Base-by-base conservation (phyloP, 78 protist species). In the Isochrysis galbana region DNA sequence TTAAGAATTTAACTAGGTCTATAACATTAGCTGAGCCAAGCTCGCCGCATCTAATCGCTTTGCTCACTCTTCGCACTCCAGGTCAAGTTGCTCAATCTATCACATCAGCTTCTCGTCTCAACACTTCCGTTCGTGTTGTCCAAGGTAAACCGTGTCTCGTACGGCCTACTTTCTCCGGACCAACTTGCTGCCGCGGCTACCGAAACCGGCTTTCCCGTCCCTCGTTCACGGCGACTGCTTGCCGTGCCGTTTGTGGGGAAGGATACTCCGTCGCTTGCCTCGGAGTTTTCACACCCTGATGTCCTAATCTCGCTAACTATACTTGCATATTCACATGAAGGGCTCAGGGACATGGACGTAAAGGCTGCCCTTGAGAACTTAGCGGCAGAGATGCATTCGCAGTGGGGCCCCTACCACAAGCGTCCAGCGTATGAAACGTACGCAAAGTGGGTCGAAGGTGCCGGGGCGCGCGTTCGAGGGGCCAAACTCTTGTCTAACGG, bases 221-320 rank as follows among this genome's bases (percentile, higher is more conserved):
- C 95, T n/a, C 29, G 25, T 26, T 5, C 61, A 41, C 91, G 96
- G 5, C 46, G 17, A 69, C 90, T 93, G 72, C 93, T 82, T 23
- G 95, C 95, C 38, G 94, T 95, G 34, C 96, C 96, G 21, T 95
- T 93, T 44, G 94, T 95, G 51, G 96, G 94, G 83, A 93, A 93
- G 89, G 96, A 93, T 55, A 89, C 91, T 25, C 96, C 96, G 25
- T 90, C 94, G 34, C 72, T 34, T 46, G 61, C 54, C 36, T 39
- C 91, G 42, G 96, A 95, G 93, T 95, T 95, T 78, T 87, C 96
- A 32, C 94, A 95, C 48, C 96, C 96, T 54, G 96, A 94, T 48
- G 93, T 92, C 14, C 67, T 92, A n/a, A 84, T 94, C 70, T 93
- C 93, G 47, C 94, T 92, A 34, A 83, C 96, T 29, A 29, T 80